Evolutionary conservation across 257 asterid genomes (phyloP).

Genomic region (Plantago major): DNA sequence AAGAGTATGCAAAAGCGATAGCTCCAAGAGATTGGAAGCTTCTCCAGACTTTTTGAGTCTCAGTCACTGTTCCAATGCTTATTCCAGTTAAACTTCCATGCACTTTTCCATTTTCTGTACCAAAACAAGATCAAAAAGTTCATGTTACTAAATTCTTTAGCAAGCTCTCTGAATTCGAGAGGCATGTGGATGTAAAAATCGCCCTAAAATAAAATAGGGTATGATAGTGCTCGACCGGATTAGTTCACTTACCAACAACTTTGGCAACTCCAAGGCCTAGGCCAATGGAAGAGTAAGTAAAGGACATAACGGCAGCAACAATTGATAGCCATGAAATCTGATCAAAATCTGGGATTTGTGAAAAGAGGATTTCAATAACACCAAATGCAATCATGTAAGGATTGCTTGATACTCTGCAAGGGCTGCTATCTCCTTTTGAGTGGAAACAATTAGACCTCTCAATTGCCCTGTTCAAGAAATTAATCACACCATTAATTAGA

Average conservation of each 20-base stretch:
- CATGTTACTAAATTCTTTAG: too few species aligned
- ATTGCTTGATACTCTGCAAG: conserved; percentile 52
- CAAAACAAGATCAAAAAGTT: neutral
- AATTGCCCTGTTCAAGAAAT: conserved; percentile 38
- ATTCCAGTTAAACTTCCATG: conserved; percentile 72
- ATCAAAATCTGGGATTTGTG: conserved; percentile 75
- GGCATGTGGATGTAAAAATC: too few species aligned
- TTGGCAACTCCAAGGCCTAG: conserved; percentile 57
- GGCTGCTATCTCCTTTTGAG: conserved; percentile 40
- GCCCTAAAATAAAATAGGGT: too few species aligned
- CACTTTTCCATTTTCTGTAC: conserved; percentile 50
- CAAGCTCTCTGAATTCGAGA: too few species aligned
- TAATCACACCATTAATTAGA: neutral
- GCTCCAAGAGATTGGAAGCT: conserved; percentile 81
- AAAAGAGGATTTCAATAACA: conserved; percentile 39
- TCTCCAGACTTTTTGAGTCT: conserved; percentile 66
- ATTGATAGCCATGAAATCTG: conserved; percentile 74
- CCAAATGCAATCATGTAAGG: conserved; percentile 75
- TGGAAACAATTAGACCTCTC: conserved; percentile 58
- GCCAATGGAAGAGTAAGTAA: conserved; percentile 63
- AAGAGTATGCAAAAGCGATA: conserved; percentile 84
- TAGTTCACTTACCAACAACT: conserved; percentile 46
- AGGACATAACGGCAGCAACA: conserved; percentile 75
- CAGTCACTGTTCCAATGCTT: conserved; percentile 57
- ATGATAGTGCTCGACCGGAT: too few species aligned